Percentiles rank a stretch among this genome's conserved stretches.
Conservation (phyloP, 371 early-diverging fungal genomes). For the Saksenaea vasiformis region DNA sequence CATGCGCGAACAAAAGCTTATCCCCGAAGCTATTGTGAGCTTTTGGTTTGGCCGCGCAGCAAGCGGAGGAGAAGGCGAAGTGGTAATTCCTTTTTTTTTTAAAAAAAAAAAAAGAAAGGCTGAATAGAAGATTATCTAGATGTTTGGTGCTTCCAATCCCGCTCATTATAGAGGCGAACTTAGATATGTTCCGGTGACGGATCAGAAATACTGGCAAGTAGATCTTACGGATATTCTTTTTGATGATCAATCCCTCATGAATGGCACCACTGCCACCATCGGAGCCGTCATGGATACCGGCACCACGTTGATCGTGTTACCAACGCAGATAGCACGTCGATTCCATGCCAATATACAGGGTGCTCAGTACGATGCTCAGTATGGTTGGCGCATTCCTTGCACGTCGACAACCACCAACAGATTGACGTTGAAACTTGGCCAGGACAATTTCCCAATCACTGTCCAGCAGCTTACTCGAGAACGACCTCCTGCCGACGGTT, state of each 20-base stretch:
- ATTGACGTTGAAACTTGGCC: slow-evolving; percentile 20
- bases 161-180: slow-evolving; percentile 45
- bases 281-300: slow-evolving; percentile 45
- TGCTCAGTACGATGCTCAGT: slow-evolving; percentile 23
- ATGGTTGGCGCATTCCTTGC: slow-evolving; percentile 50
- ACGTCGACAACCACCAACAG: slow-evolving; percentile 8
- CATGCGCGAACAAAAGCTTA: slow-evolving; percentile 22
- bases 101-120: background rate
- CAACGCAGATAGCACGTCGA: slow-evolving; percentile 30
- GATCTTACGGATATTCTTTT: slow-evolving; percentile 40
- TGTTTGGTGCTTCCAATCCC: slow-evolving; percentile 40
- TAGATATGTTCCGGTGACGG: slow-evolving; percentile 38
- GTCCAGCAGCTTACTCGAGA: slow-evolving; percentile 25
- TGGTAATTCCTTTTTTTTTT: slow-evolving; percentile 23
- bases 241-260: slow-evolving; percentile 11
- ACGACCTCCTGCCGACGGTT: slow-evolving; percentile 9
- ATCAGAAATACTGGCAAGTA: slow-evolving; percentile 56
- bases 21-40: slow-evolving; percentile 32
- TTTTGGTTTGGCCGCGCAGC: slow-evolving; percentile 33
- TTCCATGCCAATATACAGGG: slow-evolving; percentile 48
- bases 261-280: background rate
- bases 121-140: slow-evolving; percentile 12
- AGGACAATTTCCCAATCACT: slow-evolving; percentile 16
- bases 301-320: slow-evolving; percentile 30
- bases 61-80: slow-evolving; percentile 41